phyloP scores from a whole-genome alignment of 1,284 basidiomycete species.

The Trametes versicolor region DNA sequence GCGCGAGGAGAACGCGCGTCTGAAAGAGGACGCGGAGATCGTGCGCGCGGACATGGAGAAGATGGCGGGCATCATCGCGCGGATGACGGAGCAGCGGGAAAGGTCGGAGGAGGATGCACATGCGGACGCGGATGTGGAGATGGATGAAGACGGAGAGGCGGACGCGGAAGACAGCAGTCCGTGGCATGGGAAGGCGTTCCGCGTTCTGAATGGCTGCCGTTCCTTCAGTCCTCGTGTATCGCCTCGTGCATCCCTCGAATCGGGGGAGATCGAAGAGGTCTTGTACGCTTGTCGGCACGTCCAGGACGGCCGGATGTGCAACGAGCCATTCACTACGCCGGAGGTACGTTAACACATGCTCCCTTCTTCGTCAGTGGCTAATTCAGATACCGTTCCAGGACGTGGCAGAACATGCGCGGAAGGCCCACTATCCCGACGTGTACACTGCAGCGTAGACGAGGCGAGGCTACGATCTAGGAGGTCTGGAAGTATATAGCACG shows the following conservation, averaged over 20 bases:
- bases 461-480: not conserved
- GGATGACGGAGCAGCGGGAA: conserved; percentile 14
- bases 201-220: not conserved
- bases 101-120: conserved; percentile 14
- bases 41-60: conserved; percentile 23
- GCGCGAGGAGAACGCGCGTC: conserved; percentile 37
- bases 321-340: conserved; percentile 14
- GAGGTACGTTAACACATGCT: conserved; percentile 15
- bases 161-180: conserved; percentile 4
- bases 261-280: not conserved
- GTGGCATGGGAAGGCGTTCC: conserved; percentile 2
- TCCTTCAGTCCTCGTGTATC: not conserved
- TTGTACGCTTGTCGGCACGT: conserved; percentile 27
- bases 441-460: not conserved
- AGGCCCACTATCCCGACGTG: conserved; percentile 16
- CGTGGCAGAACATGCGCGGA: conserved; percentile 21
- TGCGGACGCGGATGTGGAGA: conserved; percentile 6
- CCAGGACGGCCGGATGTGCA: conserved; percentile 15
- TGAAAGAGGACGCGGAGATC: conserved; percentile 32
- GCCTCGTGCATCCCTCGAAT: not conserved
- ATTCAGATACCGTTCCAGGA: conserved; percentile 13
- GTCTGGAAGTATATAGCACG: conserved; percentile 4
- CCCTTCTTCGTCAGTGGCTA: not conserved
- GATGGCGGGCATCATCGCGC: conserved; percentile 21
- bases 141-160: conserved; percentile 7